Conservation (phyloP, 163 green algal genomes). For the Coccomyxa subellipsoidea region DNA sequence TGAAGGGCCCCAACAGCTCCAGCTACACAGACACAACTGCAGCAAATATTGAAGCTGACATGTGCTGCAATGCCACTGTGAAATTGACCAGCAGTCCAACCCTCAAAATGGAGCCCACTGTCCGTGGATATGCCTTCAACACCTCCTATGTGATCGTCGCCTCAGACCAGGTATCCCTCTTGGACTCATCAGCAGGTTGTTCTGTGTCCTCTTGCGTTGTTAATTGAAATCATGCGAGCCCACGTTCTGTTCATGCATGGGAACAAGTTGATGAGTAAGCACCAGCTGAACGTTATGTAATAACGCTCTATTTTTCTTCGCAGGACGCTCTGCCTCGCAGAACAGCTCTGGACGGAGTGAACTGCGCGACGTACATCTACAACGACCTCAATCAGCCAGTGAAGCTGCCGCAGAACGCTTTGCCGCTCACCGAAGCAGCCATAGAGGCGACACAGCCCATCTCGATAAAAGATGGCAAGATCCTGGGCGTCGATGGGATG, state of each 20-base stretch:
- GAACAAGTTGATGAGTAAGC: too few relatives aligned
- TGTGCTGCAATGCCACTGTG: not conserved
- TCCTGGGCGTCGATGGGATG: not conserved
- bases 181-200: too few relatives aligned
- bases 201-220: too few relatives aligned
- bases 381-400: not conserved
- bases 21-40: not conserved
- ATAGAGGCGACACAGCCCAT: not conserved
- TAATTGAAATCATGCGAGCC: too few relatives aligned
- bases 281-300: not conserved
- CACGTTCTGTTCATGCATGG: too few relatives aligned
- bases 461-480: not conserved
- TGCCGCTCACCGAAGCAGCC: not conserved
- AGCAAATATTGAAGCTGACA: not conserved
- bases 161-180: not conserved
- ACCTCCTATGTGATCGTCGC: not conserved
- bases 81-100: not conserved
- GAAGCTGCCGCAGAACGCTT: not conserved
- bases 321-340: not conserved
- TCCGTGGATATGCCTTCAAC: not conserved
- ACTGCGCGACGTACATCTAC: not conserved
- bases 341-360: not conserved
- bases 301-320: not conserved
- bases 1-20: not conserved
- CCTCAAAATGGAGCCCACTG: not conserved